Base-by-base conservation (phyloP, 73 alveolate species). In the Tetrahymena elliotti region DNA sequence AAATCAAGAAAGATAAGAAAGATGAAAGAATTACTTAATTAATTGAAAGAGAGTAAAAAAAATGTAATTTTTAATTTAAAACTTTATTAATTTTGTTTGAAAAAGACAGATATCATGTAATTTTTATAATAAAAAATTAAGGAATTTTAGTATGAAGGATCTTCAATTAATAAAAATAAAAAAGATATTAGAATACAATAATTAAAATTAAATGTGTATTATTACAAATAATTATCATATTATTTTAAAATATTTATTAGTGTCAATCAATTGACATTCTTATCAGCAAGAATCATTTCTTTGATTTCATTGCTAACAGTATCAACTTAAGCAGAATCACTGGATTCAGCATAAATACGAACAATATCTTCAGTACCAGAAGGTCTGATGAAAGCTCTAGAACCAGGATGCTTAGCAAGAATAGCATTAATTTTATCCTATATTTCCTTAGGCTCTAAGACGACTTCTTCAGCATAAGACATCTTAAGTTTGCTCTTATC, bases 331-430 rank as follows among this genome's bases (percentile, higher is more conserved):
- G 88, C 88, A 68, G 38, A n/a, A 31, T 68, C 88, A 24, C 38
- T n/a, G n/a, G 88, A 68, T 68, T 98, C 99, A n/a, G 97, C 96
- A 94, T 98, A 98, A 83, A 98, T 83, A 93, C 99, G 98, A 27
- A 98, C 97, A 18, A 96, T 96, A 94, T 98, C 98, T 93, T 98
- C 99, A 40, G 99, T 98, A 15, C 99, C 99, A 34, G 98, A 96
- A 37, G 99, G 99, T 94, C 99, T 97, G 22, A 98, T 96, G 38
- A 97, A 97, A 52, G 98, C 98, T 96, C 99, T 98, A 38, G 97
- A 97, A 41, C 96, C 96, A 68, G 95, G 95, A 93, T 82, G 95
- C 94, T 97, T 93, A 13, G 88, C 54, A 33, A 94, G 93, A 35
- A 96, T 38, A 16, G 95, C 97, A 83, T 97, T 98, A 47, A 98